Conservation (phyloP, 2,329 filamentous ascomycete species). For the Alternaria metachromatica region DNA sequence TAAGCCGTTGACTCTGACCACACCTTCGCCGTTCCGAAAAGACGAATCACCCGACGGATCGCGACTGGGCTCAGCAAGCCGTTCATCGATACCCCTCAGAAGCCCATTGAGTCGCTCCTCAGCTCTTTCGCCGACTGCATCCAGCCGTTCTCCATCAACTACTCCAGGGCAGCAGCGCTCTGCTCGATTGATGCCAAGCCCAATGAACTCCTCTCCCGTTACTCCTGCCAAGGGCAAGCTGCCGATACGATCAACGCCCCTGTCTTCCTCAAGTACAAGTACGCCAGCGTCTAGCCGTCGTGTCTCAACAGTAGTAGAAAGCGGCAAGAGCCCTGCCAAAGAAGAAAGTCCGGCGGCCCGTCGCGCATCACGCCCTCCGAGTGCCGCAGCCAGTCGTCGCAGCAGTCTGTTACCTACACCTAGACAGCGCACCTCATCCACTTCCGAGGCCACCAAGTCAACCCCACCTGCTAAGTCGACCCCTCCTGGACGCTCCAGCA, state of each 20-base stretch:
- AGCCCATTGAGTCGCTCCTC: conserved; percentile 42
- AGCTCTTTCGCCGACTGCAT: conserved; percentile 30
- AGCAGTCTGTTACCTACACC: conserved; percentile 38
- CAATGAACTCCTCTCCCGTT: conserved; percentile 38
- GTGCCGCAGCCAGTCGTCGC: conserved; percentile 40
- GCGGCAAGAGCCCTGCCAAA: conserved; percentile 21
- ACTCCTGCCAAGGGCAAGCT: conserved; percentile 39
- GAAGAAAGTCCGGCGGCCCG: conserved; percentile 42
- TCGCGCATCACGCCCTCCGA: conserved; percentile 35
- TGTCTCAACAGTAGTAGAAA: conserved; percentile 27
- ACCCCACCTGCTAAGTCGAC: conserved; percentile 15
- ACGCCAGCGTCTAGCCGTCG: conserved; percentile 37
- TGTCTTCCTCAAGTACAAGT: conserved; percentile 27
- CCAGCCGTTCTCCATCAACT: conserved; percentile 35
- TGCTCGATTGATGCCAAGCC: conserved; percentile 37
- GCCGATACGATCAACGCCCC: conserved; percentile 26
- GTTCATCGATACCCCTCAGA: conserved; percentile 45
- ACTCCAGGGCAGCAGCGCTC: conserved; percentile 37
- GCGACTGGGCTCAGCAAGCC: conserved; percentile 32
- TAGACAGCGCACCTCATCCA: conserved; percentile 34
- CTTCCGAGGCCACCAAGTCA: conserved; percentile 20
- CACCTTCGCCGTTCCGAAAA: conserved; percentile 43
- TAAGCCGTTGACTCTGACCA: conserved; percentile 45
- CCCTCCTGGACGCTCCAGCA: conserved; percentile 24
- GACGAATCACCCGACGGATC: conserved; percentile 21